phyloP scores from a whole-genome alignment of 2,329 filamentous ascomycete genomes.

The Penicillium decumbens region DNA sequence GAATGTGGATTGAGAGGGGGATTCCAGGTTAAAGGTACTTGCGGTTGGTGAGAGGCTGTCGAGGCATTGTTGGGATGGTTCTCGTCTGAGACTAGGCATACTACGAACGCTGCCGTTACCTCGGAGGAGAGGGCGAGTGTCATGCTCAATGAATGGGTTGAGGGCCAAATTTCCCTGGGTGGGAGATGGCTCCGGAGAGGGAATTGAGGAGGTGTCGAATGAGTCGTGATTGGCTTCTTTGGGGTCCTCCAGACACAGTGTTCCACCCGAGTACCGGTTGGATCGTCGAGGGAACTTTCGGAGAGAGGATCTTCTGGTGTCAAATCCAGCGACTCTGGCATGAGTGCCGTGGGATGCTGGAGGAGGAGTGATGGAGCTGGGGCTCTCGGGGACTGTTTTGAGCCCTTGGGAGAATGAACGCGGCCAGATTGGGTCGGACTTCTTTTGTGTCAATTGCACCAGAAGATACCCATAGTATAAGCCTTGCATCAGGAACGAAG shows the following conservation, averaged over 20 bases:
- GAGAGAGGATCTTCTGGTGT: constrained; percentile 23
- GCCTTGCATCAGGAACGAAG: constrained; percentile 32
- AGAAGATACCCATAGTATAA: constrained; percentile 30
- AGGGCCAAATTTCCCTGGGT: not conserved
- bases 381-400: constrained; percentile 16
- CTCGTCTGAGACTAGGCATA: constrained; percentile 20
- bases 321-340: constrained; percentile 14
- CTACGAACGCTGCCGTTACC: constrained; percentile 17
- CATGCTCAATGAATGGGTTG: constrained; percentile 4
- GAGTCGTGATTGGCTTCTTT: constrained; percentile 22
- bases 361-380: constrained; percentile 9
- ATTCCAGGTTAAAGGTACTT: constrained; percentile 18
- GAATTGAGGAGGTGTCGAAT: constrained; percentile 19
- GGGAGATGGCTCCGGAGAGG: constrained; percentile 11
- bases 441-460: constrained; percentile 10
- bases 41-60: constrained; percentile 24
- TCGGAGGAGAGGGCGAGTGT: constrained; percentile 14
- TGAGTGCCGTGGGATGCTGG: constrained; percentile 11
- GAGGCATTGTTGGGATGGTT: constrained; percentile 21
- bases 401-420: constrained; percentile 24
- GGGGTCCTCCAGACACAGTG: constrained; percentile 24
- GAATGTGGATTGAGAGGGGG: constrained; percentile 17
- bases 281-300: constrained; percentile 27
- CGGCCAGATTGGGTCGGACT: constrained; percentile 20
- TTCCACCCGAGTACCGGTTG: constrained; percentile 31